Evolutionary conservation across 1,139 yeast genomes (phyloP), one percentile per base, ranked within the genome.

Genomic region (Candida anutae): DNA sequence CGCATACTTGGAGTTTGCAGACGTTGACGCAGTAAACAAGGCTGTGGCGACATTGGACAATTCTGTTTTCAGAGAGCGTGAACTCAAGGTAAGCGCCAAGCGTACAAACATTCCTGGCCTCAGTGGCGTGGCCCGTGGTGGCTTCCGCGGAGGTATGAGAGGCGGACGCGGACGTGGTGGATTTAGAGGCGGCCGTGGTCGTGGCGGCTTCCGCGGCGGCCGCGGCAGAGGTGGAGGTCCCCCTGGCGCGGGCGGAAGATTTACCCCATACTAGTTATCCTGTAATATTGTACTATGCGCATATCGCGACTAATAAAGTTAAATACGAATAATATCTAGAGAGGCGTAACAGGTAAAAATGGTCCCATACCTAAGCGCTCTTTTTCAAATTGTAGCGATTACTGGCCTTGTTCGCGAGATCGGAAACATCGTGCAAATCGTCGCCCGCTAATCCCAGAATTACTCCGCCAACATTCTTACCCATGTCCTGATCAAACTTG

Each of bases 1-100:
- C 55, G 95, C 94, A 1, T 84, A 83, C 51, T 69, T 84, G 42
- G 95, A 84, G 48, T 83, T 81, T 48, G 73, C 77, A 20, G 78
- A 74, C 44, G 69, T 69, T 2, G 69, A 69, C 12, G 64, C 70
- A 4, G 90, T 82, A 2, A 58, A 71, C 13, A 66, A 72, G 38
- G 93, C 94, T 1, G 62, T 82, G 23, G 69, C 69, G 6, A 51
- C 58, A 1, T 63, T 80, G 39, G 77, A 80, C 43, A 93, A 83
- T 18, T 58, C 75, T 4, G 59, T 62, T 27, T 74, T 84, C 43
- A 65, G 78, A 40, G 88, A 80, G 20, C 66, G 94, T 34, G 71
- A 69, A 27, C 60, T 84, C 41, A 81, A 76, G 46, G 88, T 85
- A 22, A 62, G 66, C 27, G 78, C 82, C 15, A 84, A 84, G 50